Conservation (phyloP, 148 eudicot species). For the Salicornia ramosissima region DNA sequence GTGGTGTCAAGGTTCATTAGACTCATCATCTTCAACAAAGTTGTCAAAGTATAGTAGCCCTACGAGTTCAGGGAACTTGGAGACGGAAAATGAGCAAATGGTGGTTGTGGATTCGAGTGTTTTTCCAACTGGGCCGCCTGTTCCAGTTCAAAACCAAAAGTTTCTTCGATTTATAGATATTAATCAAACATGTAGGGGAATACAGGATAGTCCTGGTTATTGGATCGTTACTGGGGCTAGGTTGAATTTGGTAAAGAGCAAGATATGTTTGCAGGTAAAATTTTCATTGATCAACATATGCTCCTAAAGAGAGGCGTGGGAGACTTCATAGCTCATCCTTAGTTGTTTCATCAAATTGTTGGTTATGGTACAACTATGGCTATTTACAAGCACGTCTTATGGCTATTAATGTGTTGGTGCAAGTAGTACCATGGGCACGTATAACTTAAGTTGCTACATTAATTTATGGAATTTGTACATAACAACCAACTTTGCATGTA, state of each 20-base stretch:
- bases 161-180: constrained; percentile 56
- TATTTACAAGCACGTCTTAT: too few relatives aligned
- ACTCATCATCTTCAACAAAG: constrained; percentile 36
- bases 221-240: constrained; percentile 85
- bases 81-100: constrained; percentile 32
- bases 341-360: background rate
- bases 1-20: constrained; percentile 48
- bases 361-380: too few relatives aligned
- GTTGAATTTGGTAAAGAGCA: constrained; percentile 51
- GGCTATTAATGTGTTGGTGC: too few relatives aligned
- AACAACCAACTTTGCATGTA: too few relatives aligned
- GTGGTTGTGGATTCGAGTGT: constrained; percentile 68
- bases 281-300: constrained; percentile 55
- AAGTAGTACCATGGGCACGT: too few relatives aligned
- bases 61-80: constrained; percentile 35
- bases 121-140: constrained; percentile 72
- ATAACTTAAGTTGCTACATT: too few relatives aligned
- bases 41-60: constrained; percentile 41
- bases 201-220: constrained; percentile 68
- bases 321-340: background rate
- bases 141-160: constrained; percentile 51
- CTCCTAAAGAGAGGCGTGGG: background rate
- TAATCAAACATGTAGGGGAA: constrained; percentile 54
- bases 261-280: constrained; percentile 59
- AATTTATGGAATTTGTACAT: too few relatives aligned